These are phyloP conservation scores for Xylaria sp. DNA, from an alignment of 2,329 filamentous ascomycete species.

Conservation along the genomic window DNA sequence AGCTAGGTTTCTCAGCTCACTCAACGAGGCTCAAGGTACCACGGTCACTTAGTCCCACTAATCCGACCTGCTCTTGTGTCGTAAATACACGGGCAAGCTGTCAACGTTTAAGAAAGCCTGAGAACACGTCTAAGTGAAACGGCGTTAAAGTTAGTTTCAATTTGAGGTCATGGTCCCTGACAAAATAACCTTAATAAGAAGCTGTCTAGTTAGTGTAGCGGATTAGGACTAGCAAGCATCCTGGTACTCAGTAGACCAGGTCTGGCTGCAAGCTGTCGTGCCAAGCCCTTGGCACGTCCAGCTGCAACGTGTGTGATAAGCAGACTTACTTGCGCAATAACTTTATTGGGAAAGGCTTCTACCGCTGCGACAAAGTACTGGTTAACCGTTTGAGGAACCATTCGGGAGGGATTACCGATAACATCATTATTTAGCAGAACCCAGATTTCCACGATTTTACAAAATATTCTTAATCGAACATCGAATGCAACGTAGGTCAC, in stretches of 20 bases:
- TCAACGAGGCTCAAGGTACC: slow-evolving; percentile 25
- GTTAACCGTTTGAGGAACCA: slow-evolving; percentile 2
- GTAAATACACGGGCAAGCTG: neutral
- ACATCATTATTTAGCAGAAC: slow-evolving; percentile 12
- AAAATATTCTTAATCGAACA: slow-evolving; percentile 14
- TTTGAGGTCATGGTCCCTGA: slow-evolving; percentile 16
- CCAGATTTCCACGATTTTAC: neutral
- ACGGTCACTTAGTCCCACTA: slow-evolving; percentile 16
- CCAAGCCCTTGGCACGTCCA: slow-evolving; percentile 32
- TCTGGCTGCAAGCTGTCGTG: slow-evolving; percentile 16
- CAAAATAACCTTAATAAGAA: slow-evolving; percentile 26
- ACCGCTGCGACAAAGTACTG: neutral
- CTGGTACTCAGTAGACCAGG: slow-evolving; percentile 2
- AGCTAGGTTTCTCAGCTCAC: slow-evolving; percentile 27
- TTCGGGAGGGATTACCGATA: slow-evolving; percentile 25
- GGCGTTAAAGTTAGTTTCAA: slow-evolving; percentile 26
- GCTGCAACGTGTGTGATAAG: slow-evolving; percentile 30
- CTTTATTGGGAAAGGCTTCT: slow-evolving; percentile 19
- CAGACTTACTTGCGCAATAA: slow-evolving; percentile 9
- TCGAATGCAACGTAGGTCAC: slow-evolving; percentile 20
- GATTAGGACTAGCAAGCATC: neutral
- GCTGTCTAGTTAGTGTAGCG: neutral
- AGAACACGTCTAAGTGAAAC: slow-evolving; percentile 22
- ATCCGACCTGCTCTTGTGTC: slow-evolving; percentile 3
- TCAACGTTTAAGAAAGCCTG: slow-evolving; percentile 10